Evolutionary conservation across 2,329 filamentous ascomycete species (phyloP).

Genomic region (Emergomyces africanus): DNA sequence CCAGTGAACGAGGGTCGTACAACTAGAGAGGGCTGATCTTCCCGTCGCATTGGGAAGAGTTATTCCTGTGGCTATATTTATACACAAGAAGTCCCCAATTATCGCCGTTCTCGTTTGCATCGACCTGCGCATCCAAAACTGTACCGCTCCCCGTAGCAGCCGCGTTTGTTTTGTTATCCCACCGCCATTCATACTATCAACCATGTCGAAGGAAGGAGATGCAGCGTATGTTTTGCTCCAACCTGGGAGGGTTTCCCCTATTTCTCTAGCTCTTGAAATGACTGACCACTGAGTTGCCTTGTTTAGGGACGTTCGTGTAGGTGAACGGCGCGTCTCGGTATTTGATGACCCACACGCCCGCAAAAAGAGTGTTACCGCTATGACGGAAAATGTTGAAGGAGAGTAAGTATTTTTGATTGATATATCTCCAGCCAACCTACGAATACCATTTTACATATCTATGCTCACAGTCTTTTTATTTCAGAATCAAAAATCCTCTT

Average conservation of each 20-base stretch:
- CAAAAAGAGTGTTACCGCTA: constrained; percentile 14
- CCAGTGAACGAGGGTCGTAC: not conserved
- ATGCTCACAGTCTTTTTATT: not conserved
- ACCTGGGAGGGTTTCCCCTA: not conserved
- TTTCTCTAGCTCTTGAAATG: not conserved
- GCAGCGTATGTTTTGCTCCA: not conserved
- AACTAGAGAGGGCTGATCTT: not conserved
- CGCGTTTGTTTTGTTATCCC: not conserved
- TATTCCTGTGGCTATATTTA: not conserved
- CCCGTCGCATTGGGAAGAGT: not conserved
- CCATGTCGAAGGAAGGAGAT: constrained; percentile 1
- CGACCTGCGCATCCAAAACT: not conserved
- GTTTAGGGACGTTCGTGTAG: not conserved
- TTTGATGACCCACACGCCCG: constrained; percentile 7
- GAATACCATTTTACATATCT: not conserved
- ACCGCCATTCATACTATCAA: not conserved
- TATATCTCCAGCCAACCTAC: not conserved
- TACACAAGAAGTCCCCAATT: not conserved
- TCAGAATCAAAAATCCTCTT: constrained; percentile 26
- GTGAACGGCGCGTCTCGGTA: constrained; percentile 7
- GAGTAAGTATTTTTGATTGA: constrained; percentile 15
- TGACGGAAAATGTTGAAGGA: constrained; percentile 22
- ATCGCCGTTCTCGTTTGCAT: not conserved
- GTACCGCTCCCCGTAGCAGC: not conserved
- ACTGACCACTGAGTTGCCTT: not conserved